Evolutionary conservation across 371 early-diverging fungal species (phyloP).

Genomic region (Mucor lusitanicus): DNA sequence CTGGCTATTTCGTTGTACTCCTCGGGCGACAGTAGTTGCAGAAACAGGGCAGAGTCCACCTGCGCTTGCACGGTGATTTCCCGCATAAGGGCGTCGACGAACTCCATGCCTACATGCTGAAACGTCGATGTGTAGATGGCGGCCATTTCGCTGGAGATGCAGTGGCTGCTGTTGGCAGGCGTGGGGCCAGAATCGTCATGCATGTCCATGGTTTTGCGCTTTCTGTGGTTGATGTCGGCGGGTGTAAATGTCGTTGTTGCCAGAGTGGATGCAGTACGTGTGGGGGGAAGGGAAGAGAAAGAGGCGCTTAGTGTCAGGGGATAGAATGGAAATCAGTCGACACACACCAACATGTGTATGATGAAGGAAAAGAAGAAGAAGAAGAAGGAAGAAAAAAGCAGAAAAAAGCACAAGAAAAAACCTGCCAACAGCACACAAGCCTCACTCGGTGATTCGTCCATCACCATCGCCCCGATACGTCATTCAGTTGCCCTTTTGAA

Average conservation of each 20-base stretch:
- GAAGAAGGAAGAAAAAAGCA: too few relatives aligned
- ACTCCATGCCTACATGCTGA: constrained; percentile 20
- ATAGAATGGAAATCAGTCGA: background rate
- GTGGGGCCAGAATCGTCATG: background rate
- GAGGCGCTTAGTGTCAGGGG: too few relatives aligned
- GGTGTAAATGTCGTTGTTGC: background rate
- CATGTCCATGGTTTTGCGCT: background rate
- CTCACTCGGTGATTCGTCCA: constrained; percentile 1
- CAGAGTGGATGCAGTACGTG: background rate
- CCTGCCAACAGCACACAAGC: background rate
- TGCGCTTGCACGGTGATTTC: constrained; percentile 19
- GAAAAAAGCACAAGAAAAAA: background rate
- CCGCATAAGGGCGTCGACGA: constrained; percentile 22
- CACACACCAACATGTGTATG: background rate
- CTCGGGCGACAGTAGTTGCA: constrained; percentile 20
- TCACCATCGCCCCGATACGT: background rate
- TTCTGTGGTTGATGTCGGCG: background rate
- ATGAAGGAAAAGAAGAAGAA: background rate
- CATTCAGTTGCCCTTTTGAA: background rate
- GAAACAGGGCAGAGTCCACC: constrained; percentile 11
- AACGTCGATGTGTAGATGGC: constrained; percentile 20
- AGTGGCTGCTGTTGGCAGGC: background rate
- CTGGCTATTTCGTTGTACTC: constrained; percentile 22
- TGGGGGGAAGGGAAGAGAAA: background rate
- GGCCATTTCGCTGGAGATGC: background rate